Evolutionary conservation across 257 asterid species (phyloP), one percentile per base, ranked within the genome.

Genomic region (Solanum chilense): DNA sequence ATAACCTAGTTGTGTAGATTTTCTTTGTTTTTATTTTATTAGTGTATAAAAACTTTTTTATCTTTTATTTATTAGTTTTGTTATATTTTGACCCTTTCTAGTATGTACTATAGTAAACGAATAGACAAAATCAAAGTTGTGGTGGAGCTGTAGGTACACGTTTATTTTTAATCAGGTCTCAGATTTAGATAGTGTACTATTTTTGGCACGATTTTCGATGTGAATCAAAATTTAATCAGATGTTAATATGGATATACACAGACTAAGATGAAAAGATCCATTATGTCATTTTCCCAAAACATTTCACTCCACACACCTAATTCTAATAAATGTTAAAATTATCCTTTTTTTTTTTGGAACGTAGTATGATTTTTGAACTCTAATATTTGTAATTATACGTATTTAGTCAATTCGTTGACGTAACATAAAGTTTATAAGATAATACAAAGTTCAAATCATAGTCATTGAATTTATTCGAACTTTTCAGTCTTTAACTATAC

Each of bases 171-270:
- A 6, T 15, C 23, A 49, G 9, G 3, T 49, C 3, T 49, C 3
- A 49, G 3, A 3, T 49, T 16, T 3, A 49, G 3, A 49, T 49
- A 49, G 9, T 0, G 1, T 49, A 15, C 6, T 49, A 49, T 1
- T 16, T 49, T 49, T 2, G 9, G 9, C 9, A 6, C 1, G 0
- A 6, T 49, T 49, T 49, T 7, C 9, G 0, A 15, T 2, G 3
- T 8, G 3, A 49, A 0, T 49, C 23, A 49, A 49, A 52, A 52
- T 52, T 52, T 52, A 18, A 52, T 52, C 10, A 18, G 1, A 52
- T 52, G 0, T 5, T 52, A n/a, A n/a, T n/a, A n/a, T n/a, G n/a
- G n/a, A n/a, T n/a, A n/a, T n/a, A n/a, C n/a, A n/a, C n/a, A n/a
- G n/a, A n/a, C n/a, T n/a, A n/a, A n/a, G n/a, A n/a, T n/a, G n/a